Conservation (phyloP, 768 basidiomycete species). For the Tylopilus sp. region DNA sequence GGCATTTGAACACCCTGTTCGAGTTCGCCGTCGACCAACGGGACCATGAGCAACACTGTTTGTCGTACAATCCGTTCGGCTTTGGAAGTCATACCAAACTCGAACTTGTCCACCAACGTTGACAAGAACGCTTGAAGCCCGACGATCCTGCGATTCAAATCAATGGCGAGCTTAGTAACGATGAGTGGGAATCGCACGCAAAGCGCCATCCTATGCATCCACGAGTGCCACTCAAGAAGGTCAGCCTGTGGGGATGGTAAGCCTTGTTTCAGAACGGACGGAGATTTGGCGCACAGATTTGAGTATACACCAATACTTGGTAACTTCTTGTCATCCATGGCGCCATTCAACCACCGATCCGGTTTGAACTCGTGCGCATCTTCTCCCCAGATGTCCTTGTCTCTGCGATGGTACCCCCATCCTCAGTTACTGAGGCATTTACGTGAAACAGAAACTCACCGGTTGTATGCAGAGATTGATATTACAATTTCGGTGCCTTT, state of each 20-base stretch:
- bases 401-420: background rate
- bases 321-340: background rate
- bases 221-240: background rate
- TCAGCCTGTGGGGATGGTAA: background rate
- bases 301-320: background rate
- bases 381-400: background rate
- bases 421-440: background rate
- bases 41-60: background rate
- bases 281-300: background rate
- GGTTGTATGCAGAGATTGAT: constrained; percentile 55
- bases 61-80: background rate
- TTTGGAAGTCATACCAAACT: background rate
- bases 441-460: constrained; percentile 31
- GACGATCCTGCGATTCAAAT: background rate
- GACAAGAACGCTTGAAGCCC: background rate
- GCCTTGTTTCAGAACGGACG: too few species aligned
- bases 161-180: background rate
- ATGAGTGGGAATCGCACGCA: background rate
- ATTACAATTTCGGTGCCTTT: constrained; percentile 47
- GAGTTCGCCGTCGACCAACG: background rate
- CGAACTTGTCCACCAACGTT: background rate
- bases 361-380: background rate
- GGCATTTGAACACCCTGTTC: background rate
- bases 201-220: background rate
- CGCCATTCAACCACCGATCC: background rate